Conservation (phyloP, 2,329 filamentous ascomycete species). For the Fusarium longipes region DNA sequence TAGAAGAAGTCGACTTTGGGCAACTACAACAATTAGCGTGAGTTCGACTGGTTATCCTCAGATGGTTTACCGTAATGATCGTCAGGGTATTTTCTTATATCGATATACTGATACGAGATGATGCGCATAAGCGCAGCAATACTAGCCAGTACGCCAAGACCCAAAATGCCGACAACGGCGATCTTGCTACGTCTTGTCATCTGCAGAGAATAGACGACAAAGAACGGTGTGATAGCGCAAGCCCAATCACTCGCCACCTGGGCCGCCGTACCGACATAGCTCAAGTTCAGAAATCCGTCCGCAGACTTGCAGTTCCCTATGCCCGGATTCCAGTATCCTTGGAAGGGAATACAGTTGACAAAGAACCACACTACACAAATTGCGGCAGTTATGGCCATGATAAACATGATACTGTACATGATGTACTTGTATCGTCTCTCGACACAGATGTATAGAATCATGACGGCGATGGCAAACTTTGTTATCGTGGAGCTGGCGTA, state of each 20-base stretch:
- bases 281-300: conserved; percentile 18
- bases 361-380: conserved; percentile 25
- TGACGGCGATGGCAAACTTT: conserved; percentile 31
- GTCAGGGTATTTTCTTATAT: conserved; percentile 7
- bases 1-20: conserved; percentile 22
- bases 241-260: conserved; percentile 46
- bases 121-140: conserved; percentile 32
- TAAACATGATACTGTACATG: conserved; percentile 22
- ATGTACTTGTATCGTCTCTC: conserved; percentile 21
- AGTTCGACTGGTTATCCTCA: accelerated
- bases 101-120: conserved; percentile 28
- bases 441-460: conserved; percentile 30
- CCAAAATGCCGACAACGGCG: conserved; percentile 17
- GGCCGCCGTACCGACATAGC: conserved; percentile 33
- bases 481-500: conserved; percentile 20
- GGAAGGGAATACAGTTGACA: conserved; percentile 21
- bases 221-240: conserved; percentile 47
- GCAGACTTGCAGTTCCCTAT: conserved; percentile 18
- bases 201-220: conserved; percentile 44
- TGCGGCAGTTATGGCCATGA: conserved; percentile 4
- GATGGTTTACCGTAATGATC: conserved; percentile 4
- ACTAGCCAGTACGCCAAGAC: conserved; percentile 28
- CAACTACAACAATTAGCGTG: not conserved
- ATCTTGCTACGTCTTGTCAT: conserved; percentile 43
- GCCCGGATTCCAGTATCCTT: conserved; percentile 26